phyloP scores from a whole-genome alignment of 164 flowering plant genomes.

The Warburgia ugandensis region DNA sequence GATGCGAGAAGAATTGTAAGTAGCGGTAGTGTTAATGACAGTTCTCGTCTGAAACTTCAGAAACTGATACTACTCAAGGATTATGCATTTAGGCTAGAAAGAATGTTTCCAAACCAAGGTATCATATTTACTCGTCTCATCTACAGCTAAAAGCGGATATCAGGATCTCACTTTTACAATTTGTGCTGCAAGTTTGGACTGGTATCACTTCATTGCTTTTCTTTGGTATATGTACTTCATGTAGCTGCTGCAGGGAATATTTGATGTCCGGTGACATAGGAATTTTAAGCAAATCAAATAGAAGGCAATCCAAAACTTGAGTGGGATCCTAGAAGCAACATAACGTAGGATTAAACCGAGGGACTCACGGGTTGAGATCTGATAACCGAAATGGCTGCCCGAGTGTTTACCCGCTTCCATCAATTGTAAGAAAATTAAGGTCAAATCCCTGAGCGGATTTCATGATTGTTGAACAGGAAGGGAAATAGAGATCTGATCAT shows the following conservation, averaged over 20 bases:
- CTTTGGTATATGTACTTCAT: too few species aligned
- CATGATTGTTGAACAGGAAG: not conserved
- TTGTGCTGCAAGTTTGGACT: not conserved
- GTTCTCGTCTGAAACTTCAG: too few species aligned
- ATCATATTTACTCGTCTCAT: too few species aligned
- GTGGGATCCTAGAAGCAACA: too few species aligned
- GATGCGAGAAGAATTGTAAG: not conserved
- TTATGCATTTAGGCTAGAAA: too few species aligned
- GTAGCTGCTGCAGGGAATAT: too few species aligned
- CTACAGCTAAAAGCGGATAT: not conserved
- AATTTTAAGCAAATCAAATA: not conserved
- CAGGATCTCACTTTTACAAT: too few species aligned
- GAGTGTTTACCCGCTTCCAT: slow-evolving; percentile 58
- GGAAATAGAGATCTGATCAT: not conserved
- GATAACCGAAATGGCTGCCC: slow-evolving; percentile 51
- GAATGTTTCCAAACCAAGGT: too few species aligned
- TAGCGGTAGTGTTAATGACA: not conserved
- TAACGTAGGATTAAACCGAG: too few species aligned
- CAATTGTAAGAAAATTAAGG: slow-evolving; percentile 41
- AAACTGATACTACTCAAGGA: too few species aligned
- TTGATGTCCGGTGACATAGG: too few species aligned
- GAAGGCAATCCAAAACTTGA: not conserved
- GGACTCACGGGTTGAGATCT: slow-evolving; percentile 48
- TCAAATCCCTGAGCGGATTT: too few species aligned
- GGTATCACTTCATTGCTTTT: not conserved